Conservation (phyloP, 2,329 filamentous ascomycete genomes). For the Onygenales sp. region DNA sequence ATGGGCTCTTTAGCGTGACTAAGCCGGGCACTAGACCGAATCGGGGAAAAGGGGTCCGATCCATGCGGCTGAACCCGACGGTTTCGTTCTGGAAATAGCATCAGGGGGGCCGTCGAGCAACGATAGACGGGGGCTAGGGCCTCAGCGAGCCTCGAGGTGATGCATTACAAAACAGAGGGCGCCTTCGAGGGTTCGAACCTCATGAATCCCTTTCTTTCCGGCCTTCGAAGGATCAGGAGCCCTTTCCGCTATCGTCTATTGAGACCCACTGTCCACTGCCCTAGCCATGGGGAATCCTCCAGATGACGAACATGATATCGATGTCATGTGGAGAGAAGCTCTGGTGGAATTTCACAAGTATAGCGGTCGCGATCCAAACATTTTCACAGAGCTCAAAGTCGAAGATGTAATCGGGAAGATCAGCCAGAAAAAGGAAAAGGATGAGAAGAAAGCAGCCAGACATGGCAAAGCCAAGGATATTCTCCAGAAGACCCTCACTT, state of each 20-base stretch:
- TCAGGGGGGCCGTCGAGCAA: background rate
- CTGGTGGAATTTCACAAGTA: constrained; percentile 10
- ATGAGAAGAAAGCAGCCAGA: constrained; percentile 16
- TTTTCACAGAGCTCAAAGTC: constrained; percentile 10
- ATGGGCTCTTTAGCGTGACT: no score
- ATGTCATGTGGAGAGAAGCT: constrained; percentile 11
- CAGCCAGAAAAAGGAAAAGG: constrained; percentile 13
- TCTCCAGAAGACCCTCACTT: constrained; percentile 16
- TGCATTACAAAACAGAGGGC: background rate
- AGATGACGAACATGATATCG: constrained; percentile 8
- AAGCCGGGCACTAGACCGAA: no score
- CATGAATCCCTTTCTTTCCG: background rate
- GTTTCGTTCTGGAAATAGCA: background rate
- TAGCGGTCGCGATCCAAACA: constrained; percentile 12
- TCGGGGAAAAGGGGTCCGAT: no score
- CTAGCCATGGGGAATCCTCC: constrained; percentile 3
- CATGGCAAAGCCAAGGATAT: constrained; percentile 15
- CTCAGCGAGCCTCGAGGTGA: background rate
- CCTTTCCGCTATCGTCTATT: no score
- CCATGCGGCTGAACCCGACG: no score
- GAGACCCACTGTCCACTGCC: background rate
- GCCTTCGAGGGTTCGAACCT: background rate
- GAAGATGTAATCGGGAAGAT: constrained; percentile 18
- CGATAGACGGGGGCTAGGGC: background rate
- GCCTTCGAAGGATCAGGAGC: background rate